Evolutionary conservation across 2,329 filamentous ascomycete species (phyloP).

Genomic region (Aplosporella prunicola): DNA sequence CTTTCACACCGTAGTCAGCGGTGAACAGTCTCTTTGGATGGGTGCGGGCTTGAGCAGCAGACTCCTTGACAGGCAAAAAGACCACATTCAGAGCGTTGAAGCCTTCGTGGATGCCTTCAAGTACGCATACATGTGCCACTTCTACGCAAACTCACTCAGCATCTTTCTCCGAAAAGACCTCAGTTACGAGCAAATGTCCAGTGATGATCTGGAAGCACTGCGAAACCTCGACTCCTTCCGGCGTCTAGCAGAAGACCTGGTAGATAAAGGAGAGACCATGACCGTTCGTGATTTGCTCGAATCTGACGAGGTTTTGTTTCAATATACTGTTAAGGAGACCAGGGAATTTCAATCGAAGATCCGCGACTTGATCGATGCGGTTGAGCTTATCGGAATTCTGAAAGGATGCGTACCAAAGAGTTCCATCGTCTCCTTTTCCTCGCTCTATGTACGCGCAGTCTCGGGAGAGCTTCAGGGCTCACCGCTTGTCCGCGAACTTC

Average conservation of each 20-base stretch:
- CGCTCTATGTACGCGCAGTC: constrained; percentile 53
- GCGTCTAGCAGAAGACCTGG: constrained; percentile 28
- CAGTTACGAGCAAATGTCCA: constrained; percentile 36
- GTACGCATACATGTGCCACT: constrained; percentile 82
- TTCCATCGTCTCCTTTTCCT: constrained; percentile 29
- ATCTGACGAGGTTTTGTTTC: constrained; percentile 48
- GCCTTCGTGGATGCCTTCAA: constrained; percentile 62
- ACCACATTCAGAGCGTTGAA: constrained; percentile 68
- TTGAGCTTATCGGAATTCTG: constrained; percentile 26
- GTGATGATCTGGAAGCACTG: constrained; percentile 56
- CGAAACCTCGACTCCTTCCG: constrained; percentile 62
- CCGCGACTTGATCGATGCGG: constrained; percentile 29
- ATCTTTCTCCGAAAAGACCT: constrained; percentile 44
- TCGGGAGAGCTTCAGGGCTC: constrained; percentile 45
- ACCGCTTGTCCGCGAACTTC: constrained; percentile 43
- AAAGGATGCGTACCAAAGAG: constrained; percentile 30
- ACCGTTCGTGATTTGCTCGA: constrained; percentile 48
- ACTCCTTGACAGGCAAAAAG: constrained; percentile 62
- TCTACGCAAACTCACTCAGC: constrained; percentile 68
- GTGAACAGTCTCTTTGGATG: constrained; percentile 49
- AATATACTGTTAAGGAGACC: constrained; percentile 29
- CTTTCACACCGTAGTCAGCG: constrained; percentile 56
- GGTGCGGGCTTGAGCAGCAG: constrained; percentile 54
- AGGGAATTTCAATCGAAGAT: constrained; percentile 31
- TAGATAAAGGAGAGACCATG: constrained; percentile 30